Percentiles rank a stretch among this genome's conserved stretches.
These are phyloP conservation scores for Xeromyces bisporus DNA, from an alignment of 495 filamentous ascomycete genomes.

Conservation along the genomic window DNA sequence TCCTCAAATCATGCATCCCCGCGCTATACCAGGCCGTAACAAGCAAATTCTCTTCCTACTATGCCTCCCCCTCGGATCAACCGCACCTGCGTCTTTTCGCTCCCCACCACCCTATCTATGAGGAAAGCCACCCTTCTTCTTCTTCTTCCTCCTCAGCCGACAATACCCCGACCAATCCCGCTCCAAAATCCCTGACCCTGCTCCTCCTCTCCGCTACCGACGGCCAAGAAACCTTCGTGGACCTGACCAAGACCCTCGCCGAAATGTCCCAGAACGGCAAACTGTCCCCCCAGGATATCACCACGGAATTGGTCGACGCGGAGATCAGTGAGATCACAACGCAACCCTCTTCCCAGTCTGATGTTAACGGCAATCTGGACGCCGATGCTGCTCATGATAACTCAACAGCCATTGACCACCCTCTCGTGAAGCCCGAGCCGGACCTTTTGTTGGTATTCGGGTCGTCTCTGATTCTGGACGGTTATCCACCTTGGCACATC, in stretches of 20 bases:
- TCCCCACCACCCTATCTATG: conserved; percentile 43
- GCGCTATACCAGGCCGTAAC: conserved; percentile 56
- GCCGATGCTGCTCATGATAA: not conserved
- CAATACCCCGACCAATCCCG: conserved; percentile 6
- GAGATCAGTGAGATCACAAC: conserved; percentile 52
- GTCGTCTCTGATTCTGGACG: conserved; percentile 61
- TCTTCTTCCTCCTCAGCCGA: too few relatives aligned
- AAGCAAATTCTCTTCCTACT: conserved; percentile 66
- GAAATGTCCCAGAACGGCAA: conserved; percentile 89
- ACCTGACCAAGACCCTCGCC: conserved; percentile 83
- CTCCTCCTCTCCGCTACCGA: conserved; percentile 80
- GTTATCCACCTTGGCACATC: conserved; percentile 94
- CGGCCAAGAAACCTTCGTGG: conserved; percentile 81
- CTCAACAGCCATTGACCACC: not conserved
- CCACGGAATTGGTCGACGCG: conserved; percentile 70
- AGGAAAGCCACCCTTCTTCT: too few relatives aligned
- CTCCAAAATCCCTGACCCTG: conserved; percentile 44
- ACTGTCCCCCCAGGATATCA: conserved; percentile 61
- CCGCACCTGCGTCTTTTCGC: conserved; percentile 56
- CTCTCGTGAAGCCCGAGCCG: conserved; percentile 42
- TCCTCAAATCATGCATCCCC: conserved; percentile 69
- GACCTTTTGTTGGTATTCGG: conserved; percentile 80
- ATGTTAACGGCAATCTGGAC: not conserved
- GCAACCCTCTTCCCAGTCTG: conserved; percentile 13
- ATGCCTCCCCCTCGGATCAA: conserved; percentile 42